phyloP scores from a whole-genome alignment of 306 rosid species.

The Cajanus cajan region DNA sequence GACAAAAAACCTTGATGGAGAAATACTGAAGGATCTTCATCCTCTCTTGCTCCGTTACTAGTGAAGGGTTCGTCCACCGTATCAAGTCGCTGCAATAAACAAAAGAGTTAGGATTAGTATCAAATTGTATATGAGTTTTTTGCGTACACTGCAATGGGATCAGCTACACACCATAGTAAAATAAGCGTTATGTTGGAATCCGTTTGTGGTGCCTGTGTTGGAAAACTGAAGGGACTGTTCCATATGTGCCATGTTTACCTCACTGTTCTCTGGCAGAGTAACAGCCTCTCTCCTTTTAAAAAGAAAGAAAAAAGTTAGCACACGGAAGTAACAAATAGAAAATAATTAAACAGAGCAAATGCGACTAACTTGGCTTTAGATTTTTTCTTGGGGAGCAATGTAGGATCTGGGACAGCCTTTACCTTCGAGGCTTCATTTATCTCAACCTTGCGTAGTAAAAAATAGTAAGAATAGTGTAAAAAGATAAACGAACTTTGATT shows the following conservation, averaged over 20 bases:
- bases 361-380: slow-evolving; percentile 69
- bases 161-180: slow-evolving; percentile 60
- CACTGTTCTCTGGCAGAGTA: slow-evolving; percentile 57
- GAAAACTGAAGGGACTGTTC: slow-evolving; percentile 53
- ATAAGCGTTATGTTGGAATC: slow-evolving; percentile 53
- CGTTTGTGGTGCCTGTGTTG: slow-evolving; percentile 35
- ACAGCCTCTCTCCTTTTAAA: slow-evolving; percentile 61
- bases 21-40: slow-evolving; percentile 44
- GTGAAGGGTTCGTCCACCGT: slow-evolving; percentile 53
- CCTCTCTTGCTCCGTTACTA: slow-evolving; percentile 36
- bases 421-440: slow-evolving; percentile 79
- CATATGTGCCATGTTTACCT: slow-evolving; percentile 42
- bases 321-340: neutral
- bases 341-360: neutral
- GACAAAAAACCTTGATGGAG: slow-evolving; percentile 69
- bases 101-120: slow-evolving; percentile 12
- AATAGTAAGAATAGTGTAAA: neutral
- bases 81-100: slow-evolving; percentile 68
- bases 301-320: neutral
- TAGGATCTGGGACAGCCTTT: slow-evolving; percentile 60
- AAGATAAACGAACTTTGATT: neutral
- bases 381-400: slow-evolving; percentile 69
- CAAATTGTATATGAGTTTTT: neutral
- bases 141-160: neutral
- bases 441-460: slow-evolving; percentile 53